Percentiles rank a stretch among this genome's conserved stretches.
Conservation (phyloP, 768 basidiomycete genomes). For the Pleurotus pulmonarius region DNA sequence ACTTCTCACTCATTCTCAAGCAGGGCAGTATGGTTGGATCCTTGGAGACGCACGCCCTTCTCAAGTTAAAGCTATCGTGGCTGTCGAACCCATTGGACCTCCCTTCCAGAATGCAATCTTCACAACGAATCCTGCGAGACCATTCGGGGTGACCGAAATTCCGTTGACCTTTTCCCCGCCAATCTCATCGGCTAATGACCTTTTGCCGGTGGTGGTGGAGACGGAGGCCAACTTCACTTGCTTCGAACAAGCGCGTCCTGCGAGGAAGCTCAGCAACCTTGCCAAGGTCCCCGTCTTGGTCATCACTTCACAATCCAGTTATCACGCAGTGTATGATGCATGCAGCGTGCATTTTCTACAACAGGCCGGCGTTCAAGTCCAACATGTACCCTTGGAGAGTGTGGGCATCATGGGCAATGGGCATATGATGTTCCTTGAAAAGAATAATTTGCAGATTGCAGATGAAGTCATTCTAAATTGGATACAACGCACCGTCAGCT, state of each 20-base stretch:
- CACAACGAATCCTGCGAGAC: conserved; percentile 31
- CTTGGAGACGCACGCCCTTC: conserved; percentile 42
- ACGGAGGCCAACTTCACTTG: conserved; percentile 31
- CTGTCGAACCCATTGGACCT: conserved; percentile 48
- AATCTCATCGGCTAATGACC: conserved; percentile 31
- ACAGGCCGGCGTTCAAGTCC: conserved; percentile 41
- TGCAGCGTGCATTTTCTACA: conserved; percentile 39
- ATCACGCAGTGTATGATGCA: conserved; percentile 45
- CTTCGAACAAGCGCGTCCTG: conserved; percentile 38
- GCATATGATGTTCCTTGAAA: conserved; percentile 57
- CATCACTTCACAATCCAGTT: conserved; percentile 47
- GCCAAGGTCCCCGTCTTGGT: conserved; percentile 39
- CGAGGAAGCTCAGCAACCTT: conserved; percentile 39
- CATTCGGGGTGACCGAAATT: conserved; percentile 45
- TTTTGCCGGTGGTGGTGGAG: conserved; percentile 23
- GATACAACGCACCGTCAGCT: conserved; percentile 20
- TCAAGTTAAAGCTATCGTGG: conserved; percentile 41
- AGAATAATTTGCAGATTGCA: conserved; percentile 40
- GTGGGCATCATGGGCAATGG: conserved; percentile 50
- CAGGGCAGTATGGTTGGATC: conserved; percentile 46
- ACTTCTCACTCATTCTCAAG: conserved; percentile 49
- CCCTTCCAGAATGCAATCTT: conserved; percentile 41
- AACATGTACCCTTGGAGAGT: conserved; percentile 34
- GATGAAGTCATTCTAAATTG: conserved; percentile 36
- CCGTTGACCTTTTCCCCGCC: conserved; percentile 42